Conservation (phyloP, 2,329 filamentous ascomycete genomes). For the Cytospora piceicola region DNA sequence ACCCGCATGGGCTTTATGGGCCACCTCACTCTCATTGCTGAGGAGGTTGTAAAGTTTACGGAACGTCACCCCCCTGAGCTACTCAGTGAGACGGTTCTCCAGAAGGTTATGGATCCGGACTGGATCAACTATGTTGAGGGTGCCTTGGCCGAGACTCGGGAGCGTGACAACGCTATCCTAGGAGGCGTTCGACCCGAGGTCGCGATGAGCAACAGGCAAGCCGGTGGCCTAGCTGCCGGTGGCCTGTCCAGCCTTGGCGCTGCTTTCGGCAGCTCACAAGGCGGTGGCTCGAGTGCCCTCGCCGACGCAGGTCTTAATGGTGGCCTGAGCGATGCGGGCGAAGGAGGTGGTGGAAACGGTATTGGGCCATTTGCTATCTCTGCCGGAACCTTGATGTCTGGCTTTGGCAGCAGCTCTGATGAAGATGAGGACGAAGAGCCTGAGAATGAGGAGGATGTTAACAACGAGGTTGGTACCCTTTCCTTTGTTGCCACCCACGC, state of each 20-base stretch:
- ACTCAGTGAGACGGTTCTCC: constrained; percentile 80
- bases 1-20: constrained; percentile 99
- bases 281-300: constrained; percentile 61
- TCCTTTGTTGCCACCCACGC: constrained; percentile 31
- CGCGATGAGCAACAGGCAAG: constrained; percentile 76
- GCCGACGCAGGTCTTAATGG: constrained; percentile 82
- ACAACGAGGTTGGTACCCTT: constrained; percentile 64
- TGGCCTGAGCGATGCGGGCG: constrained; percentile 65
- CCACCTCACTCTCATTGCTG: constrained; percentile 92
- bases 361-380: constrained; percentile 74
- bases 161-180: constrained; percentile 97
- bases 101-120: constrained; percentile 84
- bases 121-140: constrained; percentile 97
- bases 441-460: constrained; percentile 76
- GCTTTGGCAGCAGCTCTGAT: constrained; percentile 92
- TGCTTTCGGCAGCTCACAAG: constrained; percentile 38
- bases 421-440: constrained; percentile 96
- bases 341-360: constrained; percentile 65
- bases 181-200: constrained; percentile 93
- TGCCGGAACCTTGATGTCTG: constrained; percentile 77
- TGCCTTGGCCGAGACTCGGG: constrained; percentile 87
- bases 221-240: constrained; percentile 52
- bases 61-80: constrained; percentile 90
- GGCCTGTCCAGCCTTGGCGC: constrained; percentile 52
- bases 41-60: constrained; percentile 98